phyloP scores from a whole-genome alignment of 768 basidiomycete species.

The Mycena capillaripes region DNA sequence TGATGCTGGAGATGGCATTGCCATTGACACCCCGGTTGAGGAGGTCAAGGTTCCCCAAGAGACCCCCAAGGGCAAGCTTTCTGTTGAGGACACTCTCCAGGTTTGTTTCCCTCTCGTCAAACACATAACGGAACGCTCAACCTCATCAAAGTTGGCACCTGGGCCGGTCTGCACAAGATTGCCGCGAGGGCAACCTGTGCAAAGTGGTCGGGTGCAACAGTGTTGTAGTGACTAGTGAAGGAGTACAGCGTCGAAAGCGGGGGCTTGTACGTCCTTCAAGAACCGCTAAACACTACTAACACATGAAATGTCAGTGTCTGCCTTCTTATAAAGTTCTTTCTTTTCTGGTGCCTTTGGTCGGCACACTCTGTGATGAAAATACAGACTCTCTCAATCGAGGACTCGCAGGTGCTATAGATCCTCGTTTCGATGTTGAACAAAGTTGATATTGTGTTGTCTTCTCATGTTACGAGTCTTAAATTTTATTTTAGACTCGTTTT shows the following conservation, averaged over 20 bases:
- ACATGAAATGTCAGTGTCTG: conserved; percentile 48
- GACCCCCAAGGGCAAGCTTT: conserved; percentile 95
- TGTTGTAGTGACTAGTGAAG: conserved; percentile 98
- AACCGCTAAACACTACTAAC: conserved; percentile 73
- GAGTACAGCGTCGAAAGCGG: conserved; percentile 96
- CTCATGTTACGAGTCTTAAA: no score
- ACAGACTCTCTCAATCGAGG: conserved; percentile 96
- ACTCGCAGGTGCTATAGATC: no score
- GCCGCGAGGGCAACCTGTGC: conserved; percentile 97
- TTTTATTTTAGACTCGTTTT: no score
- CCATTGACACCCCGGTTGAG: conserved; percentile 77
- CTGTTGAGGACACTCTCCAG: conserved; percentile 95
- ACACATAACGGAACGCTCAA: conserved; percentile 60
- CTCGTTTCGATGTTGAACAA: no score
- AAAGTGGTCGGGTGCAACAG: conserved; percentile 95
- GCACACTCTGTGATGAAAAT: conserved; percentile 73
- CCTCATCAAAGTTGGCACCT: conserved; percentile 99
- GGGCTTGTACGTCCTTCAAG: conserved; percentile 97
- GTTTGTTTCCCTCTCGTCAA: conserved; percentile 50
- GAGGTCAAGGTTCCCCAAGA: conserved; percentile 88
- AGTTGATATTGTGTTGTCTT: no score
- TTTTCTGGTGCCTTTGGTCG: not conserved
- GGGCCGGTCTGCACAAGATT: conserved; percentile 99
- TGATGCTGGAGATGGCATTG: conserved; percentile 98
- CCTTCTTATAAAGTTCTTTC: conserved; percentile 32